A percentile compares a stretch with the other conserved stretches of the same genome.
These are phyloP conservation scores for Clonostachys sp. DNA, from an alignment of 2,329 filamentous ascomycete species.

Conservation along the genomic window DNA sequence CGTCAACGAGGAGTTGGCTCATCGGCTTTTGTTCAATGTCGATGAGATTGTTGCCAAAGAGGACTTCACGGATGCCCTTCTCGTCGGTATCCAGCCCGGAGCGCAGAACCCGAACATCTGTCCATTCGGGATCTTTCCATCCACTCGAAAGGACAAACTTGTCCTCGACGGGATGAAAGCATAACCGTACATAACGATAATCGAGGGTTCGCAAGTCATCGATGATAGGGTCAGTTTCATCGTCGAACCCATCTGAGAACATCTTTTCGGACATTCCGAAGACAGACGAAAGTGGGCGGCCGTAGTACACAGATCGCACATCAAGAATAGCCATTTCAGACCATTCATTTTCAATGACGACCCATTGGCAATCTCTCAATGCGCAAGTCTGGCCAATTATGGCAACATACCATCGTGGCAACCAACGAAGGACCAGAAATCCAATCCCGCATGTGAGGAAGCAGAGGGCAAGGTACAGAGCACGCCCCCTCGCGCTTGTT, in stretches of 20 bases:
- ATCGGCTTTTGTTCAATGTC: slow-evolving; percentile 89
- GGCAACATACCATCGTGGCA: slow-evolving; percentile 80
- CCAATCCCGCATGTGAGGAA: slow-evolving; percentile 68
- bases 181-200: slow-evolving; percentile 92
- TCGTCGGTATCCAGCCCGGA: slow-evolving; percentile 84
- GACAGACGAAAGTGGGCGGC: slow-evolving; percentile 52
- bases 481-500: slow-evolving; percentile 67
- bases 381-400: slow-evolving; percentile 66
- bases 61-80: slow-evolving; percentile 72
- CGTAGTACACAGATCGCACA: slow-evolving; percentile 51
- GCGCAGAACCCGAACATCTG: slow-evolving; percentile 68
- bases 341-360: slow-evolving; percentile 97
- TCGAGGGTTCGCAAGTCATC: slow-evolving; percentile 72
- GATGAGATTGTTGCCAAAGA: slow-evolving; percentile 88
- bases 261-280: slow-evolving; percentile 66
- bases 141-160: slow-evolving; percentile 82
- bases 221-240: slow-evolving; percentile 70
- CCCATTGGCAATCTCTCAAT: slow-evolving; percentile 78
- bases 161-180: slow-evolving; percentile 83
- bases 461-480: slow-evolving; percentile 67
- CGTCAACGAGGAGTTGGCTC: slow-evolving; percentile 79
- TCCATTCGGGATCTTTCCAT: slow-evolving; percentile 95
- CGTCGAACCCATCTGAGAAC: slow-evolving; percentile 46
- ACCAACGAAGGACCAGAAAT: slow-evolving; percentile 84
- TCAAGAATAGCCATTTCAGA: slow-evolving; percentile 79